phyloP scores from a whole-genome alignment of 2,329 filamentous ascomycete genomes.

The Fusarium sp. region DNA sequence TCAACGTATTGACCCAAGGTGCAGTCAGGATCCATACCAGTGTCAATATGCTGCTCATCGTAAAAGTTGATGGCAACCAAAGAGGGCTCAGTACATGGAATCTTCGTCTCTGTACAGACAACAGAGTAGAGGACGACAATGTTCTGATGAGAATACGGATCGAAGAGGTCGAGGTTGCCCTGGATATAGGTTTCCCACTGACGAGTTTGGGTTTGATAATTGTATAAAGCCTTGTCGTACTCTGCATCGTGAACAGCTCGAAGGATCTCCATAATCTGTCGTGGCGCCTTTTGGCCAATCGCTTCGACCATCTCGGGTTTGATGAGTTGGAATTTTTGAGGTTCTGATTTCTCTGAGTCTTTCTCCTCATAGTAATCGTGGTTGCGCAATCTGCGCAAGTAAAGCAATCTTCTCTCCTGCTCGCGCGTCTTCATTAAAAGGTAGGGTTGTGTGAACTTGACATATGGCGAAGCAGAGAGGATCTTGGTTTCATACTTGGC shows the following conservation, averaged over 20 bases:
- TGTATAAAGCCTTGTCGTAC: slow-evolving; percentile 92
- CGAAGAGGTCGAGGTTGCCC: slow-evolving; percentile 87
- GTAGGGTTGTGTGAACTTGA: slow-evolving; percentile 94
- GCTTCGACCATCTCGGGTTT: slow-evolving; percentile 95
- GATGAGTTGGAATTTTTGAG: slow-evolving; percentile 86
- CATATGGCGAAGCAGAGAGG: slow-evolving; percentile 93
- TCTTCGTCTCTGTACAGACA: slow-evolving; percentile 91
- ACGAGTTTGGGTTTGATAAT: slow-evolving; percentile 91
- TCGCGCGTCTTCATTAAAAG: slow-evolving; percentile 91
- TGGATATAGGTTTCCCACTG: slow-evolving; percentile 97
- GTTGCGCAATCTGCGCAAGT: slow-evolving; percentile 83
- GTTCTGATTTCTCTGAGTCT: slow-evolving; percentile 68
- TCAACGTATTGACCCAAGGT: slow-evolving; percentile 96
- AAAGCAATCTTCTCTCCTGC: slow-evolving; percentile 83
- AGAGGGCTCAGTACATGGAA: slow-evolving; percentile 90
- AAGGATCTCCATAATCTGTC: slow-evolving; percentile 89
- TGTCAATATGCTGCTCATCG: slow-evolving; percentile 82
- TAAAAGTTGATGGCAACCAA: slow-evolving; percentile 93
- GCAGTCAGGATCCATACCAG: slow-evolving; percentile 81
- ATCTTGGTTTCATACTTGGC: slow-evolving; percentile 93
- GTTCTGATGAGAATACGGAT: slow-evolving; percentile 94
- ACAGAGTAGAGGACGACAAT: slow-evolving; percentile 94
- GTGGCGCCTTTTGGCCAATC: slow-evolving; percentile 79
- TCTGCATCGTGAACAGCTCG: slow-evolving; percentile 96
- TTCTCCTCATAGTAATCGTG: slow-evolving; percentile 70